These are phyloP conservation scores for Pachysandra terminalis DNA, from an alignment of 164 flowering plant genomes.

Conservation along the genomic window DNA sequence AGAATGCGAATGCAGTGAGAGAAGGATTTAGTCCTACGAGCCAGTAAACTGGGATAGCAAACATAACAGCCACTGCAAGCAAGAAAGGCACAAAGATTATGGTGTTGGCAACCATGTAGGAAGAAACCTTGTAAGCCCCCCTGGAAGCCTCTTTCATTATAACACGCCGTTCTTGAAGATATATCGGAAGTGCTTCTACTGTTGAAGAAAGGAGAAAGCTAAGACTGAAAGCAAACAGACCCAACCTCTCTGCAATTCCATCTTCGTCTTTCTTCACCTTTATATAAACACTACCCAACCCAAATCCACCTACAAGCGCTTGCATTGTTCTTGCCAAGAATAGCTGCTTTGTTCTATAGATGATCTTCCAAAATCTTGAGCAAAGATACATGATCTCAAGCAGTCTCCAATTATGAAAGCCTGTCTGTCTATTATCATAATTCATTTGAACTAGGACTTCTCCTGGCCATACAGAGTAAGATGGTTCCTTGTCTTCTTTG, in stretches of 20 bases:
- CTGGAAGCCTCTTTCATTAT: constrained; percentile 87
- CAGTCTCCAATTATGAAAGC: constrained; percentile 16
- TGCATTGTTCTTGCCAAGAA: constrained; percentile 86
- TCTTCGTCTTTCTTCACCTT: constrained; percentile 55
- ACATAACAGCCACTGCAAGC: constrained; percentile 63
- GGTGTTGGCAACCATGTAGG: constrained; percentile 92
- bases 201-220: constrained; percentile 93
- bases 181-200: constrained; percentile 90
- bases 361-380: constrained; percentile 75
- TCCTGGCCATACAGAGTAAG: constrained; percentile 27
- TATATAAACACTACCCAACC: constrained; percentile 72
- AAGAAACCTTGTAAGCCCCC: constrained; percentile 73
- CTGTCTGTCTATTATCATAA: neutral
- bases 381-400: constrained; percentile 57
- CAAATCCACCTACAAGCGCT: constrained; percentile 83
- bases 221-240: constrained; percentile 88
- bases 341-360: constrained; percentile 85
- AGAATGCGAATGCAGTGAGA: constrained; percentile 57
- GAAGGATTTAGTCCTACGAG: constrained; percentile 86
- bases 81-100: constrained; percentile 77
- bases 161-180: constrained; percentile 79
- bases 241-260: constrained; percentile 75
- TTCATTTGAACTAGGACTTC: constrained; percentile 3
- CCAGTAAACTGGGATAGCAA: constrained; percentile 81
- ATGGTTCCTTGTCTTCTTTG: constrained; percentile 11